A percentile compares a stretch with the other conserved stretches of the same genome.
Conservation (phyloP, 2,329 filamentous ascomycete genomes). For the Iodosphaeria phyllophila region DNA sequence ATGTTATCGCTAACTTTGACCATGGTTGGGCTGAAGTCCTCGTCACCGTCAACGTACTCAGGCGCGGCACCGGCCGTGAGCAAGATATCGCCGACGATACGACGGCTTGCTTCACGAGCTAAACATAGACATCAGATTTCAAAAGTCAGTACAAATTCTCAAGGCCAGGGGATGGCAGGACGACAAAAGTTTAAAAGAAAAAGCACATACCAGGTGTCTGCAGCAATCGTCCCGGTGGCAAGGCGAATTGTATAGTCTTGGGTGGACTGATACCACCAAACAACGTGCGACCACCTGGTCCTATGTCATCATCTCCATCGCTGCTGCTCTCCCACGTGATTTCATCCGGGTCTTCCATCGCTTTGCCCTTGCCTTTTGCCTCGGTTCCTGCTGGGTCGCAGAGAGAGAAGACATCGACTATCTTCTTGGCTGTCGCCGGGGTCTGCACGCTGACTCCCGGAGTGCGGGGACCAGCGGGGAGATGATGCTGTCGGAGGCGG, state of each 20-base stretch:
- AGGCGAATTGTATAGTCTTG: constrained; percentile 76
- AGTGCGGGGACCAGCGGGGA: constrained; percentile 46
- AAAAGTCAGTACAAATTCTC: constrained; percentile 1
- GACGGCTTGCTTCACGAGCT: constrained; percentile 64
- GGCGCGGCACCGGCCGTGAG: constrained; percentile 51
- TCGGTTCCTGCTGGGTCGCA: constrained; percentile 7
- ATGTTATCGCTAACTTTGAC: constrained; percentile 46
- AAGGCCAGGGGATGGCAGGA: not conserved
- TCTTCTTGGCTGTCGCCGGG: constrained; percentile 34
- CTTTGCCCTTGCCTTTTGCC: constrained; percentile 10
- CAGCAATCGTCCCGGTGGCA: constrained; percentile 58
- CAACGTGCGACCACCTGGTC: too few species aligned
- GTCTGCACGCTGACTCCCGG: constrained; percentile 79
- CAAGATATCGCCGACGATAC: constrained; percentile 66
- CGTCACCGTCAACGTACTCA: constrained; percentile 25
- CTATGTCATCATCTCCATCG: constrained; percentile 37
- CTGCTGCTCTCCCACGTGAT: constrained; percentile 62
- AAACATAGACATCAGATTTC: constrained; percentile 4
- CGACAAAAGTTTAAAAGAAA: constrained; percentile 1
- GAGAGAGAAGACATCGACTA: constrained; percentile 27
- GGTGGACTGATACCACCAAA: constrained; percentile 71
- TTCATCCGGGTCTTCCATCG: constrained; percentile 24
- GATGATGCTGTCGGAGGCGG: too few species aligned
- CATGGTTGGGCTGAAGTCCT: constrained; percentile 42
- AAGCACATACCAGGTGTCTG: constrained; percentile 53